These are phyloP conservation scores for Boletus rufocinnamomeus DNA, from an alignment of 768 basidiomycete genomes.

Conservation along the genomic window DNA sequence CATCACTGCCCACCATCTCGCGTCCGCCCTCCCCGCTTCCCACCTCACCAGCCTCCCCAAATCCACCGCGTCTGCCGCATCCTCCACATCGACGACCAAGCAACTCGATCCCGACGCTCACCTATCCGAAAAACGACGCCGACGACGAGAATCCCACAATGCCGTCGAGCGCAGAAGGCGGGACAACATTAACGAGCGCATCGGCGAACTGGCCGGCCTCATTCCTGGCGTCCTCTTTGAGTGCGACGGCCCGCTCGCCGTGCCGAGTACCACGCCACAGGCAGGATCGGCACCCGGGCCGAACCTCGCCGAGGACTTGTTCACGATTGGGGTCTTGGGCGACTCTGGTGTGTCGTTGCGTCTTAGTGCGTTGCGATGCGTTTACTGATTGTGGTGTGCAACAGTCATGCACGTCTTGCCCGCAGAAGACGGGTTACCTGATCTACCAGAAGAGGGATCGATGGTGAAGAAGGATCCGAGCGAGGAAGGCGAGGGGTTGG, in stretches of 20 bases:
- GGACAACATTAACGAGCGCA: conserved; percentile 97
- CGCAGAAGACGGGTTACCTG: conserved; percentile 29
- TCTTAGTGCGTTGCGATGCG: background rate
- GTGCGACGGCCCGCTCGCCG: conserved; percentile 37
- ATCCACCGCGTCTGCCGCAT: conserved; percentile 1
- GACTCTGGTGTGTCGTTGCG: conserved; percentile 23
- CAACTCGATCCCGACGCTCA: conserved; percentile 37
- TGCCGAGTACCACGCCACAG: conserved; percentile 17
- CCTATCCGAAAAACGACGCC: conserved; percentile 75
- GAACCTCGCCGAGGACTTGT: conserved; percentile 23
- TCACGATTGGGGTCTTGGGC: conserved; percentile 19
- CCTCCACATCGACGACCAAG: conserved; percentile 13
- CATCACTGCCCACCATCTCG: conserved; percentile 24
- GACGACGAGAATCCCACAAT: conserved; percentile 86
- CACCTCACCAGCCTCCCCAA: conserved; percentile 19
- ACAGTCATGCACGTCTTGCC: conserved; percentile 30
- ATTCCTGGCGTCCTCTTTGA: conserved; percentile 88
- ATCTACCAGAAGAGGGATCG: conserved; percentile 32
- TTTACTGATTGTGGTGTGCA: background rate
- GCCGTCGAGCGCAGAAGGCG: conserved; percentile 85
- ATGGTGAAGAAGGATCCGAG: conserved; percentile 32
- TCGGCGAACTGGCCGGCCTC: conserved; percentile 83
- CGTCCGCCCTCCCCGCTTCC: conserved; percentile 20
- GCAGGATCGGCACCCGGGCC: conserved; percentile 14
- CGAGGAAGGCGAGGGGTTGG: conserved; percentile 30